Base-by-base conservation (phyloP, 257 asterid genomes). In the Solanum piurae region DNA sequence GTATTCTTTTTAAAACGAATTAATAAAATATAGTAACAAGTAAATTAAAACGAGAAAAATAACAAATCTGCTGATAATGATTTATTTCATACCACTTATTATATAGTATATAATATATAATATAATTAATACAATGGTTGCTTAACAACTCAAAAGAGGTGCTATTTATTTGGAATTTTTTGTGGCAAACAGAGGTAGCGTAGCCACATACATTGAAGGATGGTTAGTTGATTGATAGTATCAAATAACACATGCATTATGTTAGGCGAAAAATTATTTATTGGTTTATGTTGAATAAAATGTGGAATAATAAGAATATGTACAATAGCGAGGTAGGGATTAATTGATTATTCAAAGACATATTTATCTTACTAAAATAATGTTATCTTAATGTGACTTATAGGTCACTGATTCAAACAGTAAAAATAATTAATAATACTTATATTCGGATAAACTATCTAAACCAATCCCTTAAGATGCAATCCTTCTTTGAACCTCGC, bases 401-500 rank as follows among this genome's bases (percentile, higher is more conserved):
- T 16, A 2, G 62, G 0, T 52, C 3, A 52, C 9, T 52, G 0
- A 52, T 52, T 52, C 2, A 4, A 68, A 3, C 1, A 0, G 3
- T 13, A 0, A 27, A 68, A 68, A 68, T 14, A 68, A 29, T 27
- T 25, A 23, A 9, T 62, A n/a, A 9, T 64, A 0, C 0, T 25
- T 64, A 12, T n/a, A 64, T 64, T 64, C 0, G 1, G 1, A 0
- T 16, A 52, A 52, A 52, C 0, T 52, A 52, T 16, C 9, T 52
- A 6, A 16, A 52, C 0, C 4, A 16, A 16, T 16, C 1, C 1
- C 0, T 52, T 52, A 52, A 0, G 1, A 0, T 52, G 0, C 1
- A 16, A 52, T 0, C 1, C 0, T 16, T 52, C 4, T 0, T 52
- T 9, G 4, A 52, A 68, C 3, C 0, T 29, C 9, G 0, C 21